Base-by-base conservation (phyloP, 352 stramenopile species). In the Phytophthora boehmeriae region DNA sequence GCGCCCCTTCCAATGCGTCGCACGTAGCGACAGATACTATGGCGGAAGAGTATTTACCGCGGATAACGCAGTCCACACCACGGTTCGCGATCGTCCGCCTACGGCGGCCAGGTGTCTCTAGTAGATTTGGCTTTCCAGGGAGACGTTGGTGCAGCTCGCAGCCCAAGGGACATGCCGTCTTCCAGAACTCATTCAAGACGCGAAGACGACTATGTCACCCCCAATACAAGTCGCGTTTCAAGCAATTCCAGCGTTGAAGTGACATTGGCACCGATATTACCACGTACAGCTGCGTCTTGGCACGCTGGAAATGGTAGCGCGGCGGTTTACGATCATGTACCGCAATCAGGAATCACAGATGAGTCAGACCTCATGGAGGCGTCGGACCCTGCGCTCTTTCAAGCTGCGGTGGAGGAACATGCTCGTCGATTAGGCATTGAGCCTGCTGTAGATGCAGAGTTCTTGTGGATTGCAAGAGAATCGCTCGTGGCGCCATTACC, bases 401-500 rank as follows among this genome's bases (percentile, higher is more conserved):
- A 88, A 53, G 71, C 83, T 41, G 86, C 81, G 45, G 73, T 95
- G 27, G 63, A 86, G 50, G 83, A 95, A 50, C 86, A 95, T 45
- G 80, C 84, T 23, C 65, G 59, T n/a, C 71, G 75, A 27, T 67
- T 93, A 4, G 86, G 86, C 8, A 88, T 95, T 19, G 80, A 95
- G 46, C 80, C 81, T 0, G 52, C 65, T 5, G 43, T 36, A 1
- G 80, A 93, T 30, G 41, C 49, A 16, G 79, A 92, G 10, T 75
- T 89, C 8, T 64, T 93, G 20, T 93, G 86, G 86, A 75, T 95
- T 36, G 84, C 84, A 43, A 69, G 79, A 1, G 79, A 93, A 41
- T 95, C 84, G 22, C 70, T 95, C 13, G 71, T 95, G 1, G 86
- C 86, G 11, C 69, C 73, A 16, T 49, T 95, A n/a, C 86, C 86